These are phyloP conservation scores for Diaporthe amygdali DNA, from an alignment of 2,329 filamentous ascomycete genomes.

Conservation along the genomic window DNA sequence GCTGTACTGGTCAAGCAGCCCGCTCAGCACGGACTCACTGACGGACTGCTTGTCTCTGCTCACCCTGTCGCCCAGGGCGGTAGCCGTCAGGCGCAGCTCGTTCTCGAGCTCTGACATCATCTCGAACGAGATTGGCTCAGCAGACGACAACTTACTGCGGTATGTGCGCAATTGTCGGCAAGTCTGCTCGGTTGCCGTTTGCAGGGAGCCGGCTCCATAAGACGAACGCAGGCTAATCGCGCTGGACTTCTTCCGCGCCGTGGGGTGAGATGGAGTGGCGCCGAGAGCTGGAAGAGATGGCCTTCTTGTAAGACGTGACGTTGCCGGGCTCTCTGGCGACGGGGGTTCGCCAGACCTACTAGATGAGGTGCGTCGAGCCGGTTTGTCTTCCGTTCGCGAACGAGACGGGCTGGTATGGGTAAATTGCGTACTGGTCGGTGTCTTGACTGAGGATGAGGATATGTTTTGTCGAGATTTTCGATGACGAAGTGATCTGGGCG, in stretches of 20 bases:
- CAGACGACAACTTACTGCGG: constrained; percentile 66
- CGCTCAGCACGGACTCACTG: constrained; percentile 64
- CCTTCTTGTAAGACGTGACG: constrained; percentile 49
- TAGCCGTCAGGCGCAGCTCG: constrained; percentile 66
- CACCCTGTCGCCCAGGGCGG: constrained; percentile 63
- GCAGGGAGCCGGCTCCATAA: constrained; percentile 58
- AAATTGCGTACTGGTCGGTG: constrained; percentile 38
- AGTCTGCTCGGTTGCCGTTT: constrained; percentile 68
- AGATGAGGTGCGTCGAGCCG: constrained; percentile 53
- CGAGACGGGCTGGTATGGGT: constrained; percentile 45
- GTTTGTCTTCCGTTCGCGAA: constrained; percentile 44
- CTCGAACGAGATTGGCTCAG: constrained; percentile 59
- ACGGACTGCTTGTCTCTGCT: constrained; percentile 57
- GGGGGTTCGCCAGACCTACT: constrained; percentile 51
- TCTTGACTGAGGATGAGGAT: constrained; percentile 39
- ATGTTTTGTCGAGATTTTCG: constrained; percentile 60
- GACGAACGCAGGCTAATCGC: constrained; percentile 48
- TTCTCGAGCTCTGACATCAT: constrained; percentile 67
- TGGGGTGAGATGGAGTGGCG: constrained; percentile 31
- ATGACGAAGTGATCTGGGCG: constrained; percentile 58
- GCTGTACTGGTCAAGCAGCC: constrained; percentile 76
- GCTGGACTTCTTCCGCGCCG: constrained; percentile 53
- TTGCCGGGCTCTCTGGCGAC: constrained; percentile 49
- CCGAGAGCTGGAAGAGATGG: constrained; percentile 61
- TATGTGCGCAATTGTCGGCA: constrained; percentile 67